Evolutionary conservation across 805 yeast genomes (phyloP).

Genomic region (Lipomyces sp.): DNA sequence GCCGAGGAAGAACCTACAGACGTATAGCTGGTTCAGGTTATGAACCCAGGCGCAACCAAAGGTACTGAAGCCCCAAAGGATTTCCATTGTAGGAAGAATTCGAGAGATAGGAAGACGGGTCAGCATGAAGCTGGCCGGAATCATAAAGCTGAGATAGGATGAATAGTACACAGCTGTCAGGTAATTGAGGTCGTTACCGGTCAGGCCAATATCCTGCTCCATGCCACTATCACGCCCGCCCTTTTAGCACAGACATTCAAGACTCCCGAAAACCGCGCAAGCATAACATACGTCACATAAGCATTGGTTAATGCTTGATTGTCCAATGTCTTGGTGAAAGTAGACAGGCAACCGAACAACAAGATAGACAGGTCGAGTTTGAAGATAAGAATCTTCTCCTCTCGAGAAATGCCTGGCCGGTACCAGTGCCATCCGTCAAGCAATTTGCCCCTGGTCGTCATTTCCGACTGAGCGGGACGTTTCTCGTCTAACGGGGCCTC

Average conservation of each 20-base stretch:
- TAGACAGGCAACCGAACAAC: conserved; percentile 45
- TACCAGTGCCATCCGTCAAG: conserved; percentile 40
- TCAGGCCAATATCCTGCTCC: conserved; percentile 52
- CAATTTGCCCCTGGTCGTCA: not conserved
- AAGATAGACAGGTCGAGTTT: conserved; percentile 46
- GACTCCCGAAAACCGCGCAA: not conserved
- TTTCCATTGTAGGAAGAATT: conserved; percentile 46
- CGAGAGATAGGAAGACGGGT: conserved; percentile 45
- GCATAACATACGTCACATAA: conserved; percentile 49
- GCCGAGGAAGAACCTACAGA: conserved; percentile 52
- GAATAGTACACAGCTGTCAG: conserved; percentile 23
- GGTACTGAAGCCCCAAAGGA: conserved; percentile 48
- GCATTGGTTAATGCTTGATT: conserved; percentile 56
- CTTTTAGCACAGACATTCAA: conserved; percentile 49
- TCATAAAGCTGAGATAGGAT: conserved; percentile 52
- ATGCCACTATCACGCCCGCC: conserved; percentile 51
- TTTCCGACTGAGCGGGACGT: not conserved
- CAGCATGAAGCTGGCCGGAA: conserved; percentile 47
- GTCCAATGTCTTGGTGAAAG: conserved; percentile 57
- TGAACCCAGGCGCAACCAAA: conserved; percentile 46
- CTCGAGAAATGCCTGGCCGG: conserved; percentile 36
- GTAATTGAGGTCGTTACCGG: conserved; percentile 54
- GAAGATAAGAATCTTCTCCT: conserved; percentile 43
- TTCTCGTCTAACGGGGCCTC: not conserved
- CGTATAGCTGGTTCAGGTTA: conserved; percentile 47